These are phyloP conservation scores for Helicostylum pulchrum DNA, from an alignment of 192 early-diverging fungal genomes.

Conservation along the genomic window DNA sequence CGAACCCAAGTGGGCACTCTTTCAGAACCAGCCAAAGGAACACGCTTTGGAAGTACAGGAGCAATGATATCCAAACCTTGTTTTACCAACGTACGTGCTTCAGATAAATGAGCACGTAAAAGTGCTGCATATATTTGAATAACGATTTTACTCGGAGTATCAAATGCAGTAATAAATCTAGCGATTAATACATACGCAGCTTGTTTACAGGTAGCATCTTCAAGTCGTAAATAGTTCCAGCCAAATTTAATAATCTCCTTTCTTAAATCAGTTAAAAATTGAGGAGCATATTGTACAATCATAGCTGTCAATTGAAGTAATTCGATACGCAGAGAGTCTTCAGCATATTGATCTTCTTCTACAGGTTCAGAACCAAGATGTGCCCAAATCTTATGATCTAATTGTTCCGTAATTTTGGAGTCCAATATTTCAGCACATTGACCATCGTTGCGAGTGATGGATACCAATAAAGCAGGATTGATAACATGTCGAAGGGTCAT, in stretches of 20 bases:
- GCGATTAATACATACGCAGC: slow-evolving; percentile 92
- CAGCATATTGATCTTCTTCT: slow-evolving; percentile 56
- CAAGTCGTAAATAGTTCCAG: slow-evolving; percentile 79
- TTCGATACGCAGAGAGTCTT: slow-evolving; percentile 76
- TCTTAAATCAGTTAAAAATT: slow-evolving; percentile 69
- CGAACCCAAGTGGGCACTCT: slow-evolving; percentile 80
- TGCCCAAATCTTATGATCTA: slow-evolving; percentile 61
- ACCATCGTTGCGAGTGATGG: slow-evolving; percentile 50
- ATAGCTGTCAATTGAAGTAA: slow-evolving; percentile 89
- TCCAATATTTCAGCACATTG: slow-evolving; percentile 56
- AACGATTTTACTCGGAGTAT: slow-evolving; percentile 86
- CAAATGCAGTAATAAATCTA: slow-evolving; percentile 90
- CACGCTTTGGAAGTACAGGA: slow-evolving; percentile 84
- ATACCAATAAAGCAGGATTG: slow-evolving; percentile 79
- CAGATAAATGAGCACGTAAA: slow-evolving; percentile 85
- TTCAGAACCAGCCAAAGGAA: slow-evolving; percentile 44
- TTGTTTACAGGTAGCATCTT: slow-evolving; percentile 95
- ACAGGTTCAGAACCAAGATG: slow-evolving; percentile 46
- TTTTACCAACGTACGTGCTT: slow-evolving; percentile 82
- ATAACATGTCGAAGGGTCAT: slow-evolving; percentile 74
- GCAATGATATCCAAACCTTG: slow-evolving; percentile 93
- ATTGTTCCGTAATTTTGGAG: slow-evolving; percentile 53
- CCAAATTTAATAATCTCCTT: slow-evolving; percentile 96
- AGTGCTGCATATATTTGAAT: slow-evolving; percentile 85
- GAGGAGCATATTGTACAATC: slow-evolving; percentile 77